These are phyloP conservation scores for Alloascoidea hylecoeti DNA, from an alignment of 805 yeast species.

Conservation along the genomic window DNA sequence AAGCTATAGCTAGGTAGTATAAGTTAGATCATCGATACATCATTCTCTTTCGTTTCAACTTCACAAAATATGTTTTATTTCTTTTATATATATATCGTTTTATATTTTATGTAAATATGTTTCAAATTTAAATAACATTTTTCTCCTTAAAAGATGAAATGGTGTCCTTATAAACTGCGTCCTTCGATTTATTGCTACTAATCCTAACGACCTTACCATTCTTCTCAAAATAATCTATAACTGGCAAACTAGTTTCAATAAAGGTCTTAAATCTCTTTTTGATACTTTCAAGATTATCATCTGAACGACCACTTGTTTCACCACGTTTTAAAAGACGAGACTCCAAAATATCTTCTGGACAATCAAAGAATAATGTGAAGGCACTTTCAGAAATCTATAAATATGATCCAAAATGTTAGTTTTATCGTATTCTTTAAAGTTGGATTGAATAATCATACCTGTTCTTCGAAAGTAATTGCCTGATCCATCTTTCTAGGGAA, in stretches of 20 bases:
- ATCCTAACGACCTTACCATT: constrained; percentile 67
- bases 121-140: not conserved
- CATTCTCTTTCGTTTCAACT: too few species aligned
- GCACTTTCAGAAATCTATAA: constrained; percentile 26
- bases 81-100: too few species aligned
- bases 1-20: too few species aligned
- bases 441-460: too few species aligned
- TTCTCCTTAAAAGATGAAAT: constrained; percentile 39
- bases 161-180: constrained; percentile 60
- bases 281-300: constrained; percentile 86
- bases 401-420: too few species aligned
- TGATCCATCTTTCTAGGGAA: constrained; percentile 99
- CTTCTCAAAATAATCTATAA: constrained; percentile 66
- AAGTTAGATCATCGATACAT: too few species aligned
- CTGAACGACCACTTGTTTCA: constrained; percentile 87
- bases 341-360: constrained; percentile 76
- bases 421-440: too few species aligned
- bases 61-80: too few species aligned
- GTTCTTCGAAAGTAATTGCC: constrained; percentile 87
- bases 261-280: constrained; percentile 81
- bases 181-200: constrained; percentile 69
- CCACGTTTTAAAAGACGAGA: constrained; percentile 80
- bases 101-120: not conserved
- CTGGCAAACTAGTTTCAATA: constrained; percentile 85
- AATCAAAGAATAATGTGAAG: constrained; percentile 27